Evolutionary conservation across 192 early-diverging fungal species (phyloP), one percentile per base, ranked within the genome.

Genomic region (Geosiphon pyriformis): DNA sequence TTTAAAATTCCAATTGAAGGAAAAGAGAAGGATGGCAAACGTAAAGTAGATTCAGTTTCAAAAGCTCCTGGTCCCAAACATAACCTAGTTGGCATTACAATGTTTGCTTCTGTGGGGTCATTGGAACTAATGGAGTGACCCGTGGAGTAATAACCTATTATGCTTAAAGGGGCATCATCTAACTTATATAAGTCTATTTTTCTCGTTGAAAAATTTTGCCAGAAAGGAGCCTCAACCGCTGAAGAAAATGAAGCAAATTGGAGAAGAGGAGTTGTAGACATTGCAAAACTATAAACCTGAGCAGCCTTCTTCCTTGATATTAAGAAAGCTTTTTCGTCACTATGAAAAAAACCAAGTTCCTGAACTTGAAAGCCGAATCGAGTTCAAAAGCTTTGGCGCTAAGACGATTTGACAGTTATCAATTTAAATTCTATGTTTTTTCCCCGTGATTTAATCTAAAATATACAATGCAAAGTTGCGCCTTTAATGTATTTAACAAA

Each of bases 191-290:
- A 74, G 74, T 96, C 85, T 65, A 98, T 86, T 77, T 98, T 98
- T 61, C 85, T 82, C 23, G 85, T 75, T 0, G 88, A 82, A 4
- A 98, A 80, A n/a, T 83, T 69, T 31, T 90, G 83, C 95, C 95
- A 98, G 70, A 98, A 96, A 22, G 92, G 81, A 1, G 92, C 85
- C 64, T 95, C 92, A 2, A 96, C 91, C 3, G 87, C 87, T 25
- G 90, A 93, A 25, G 73, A 75, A 73, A 94, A 93, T 11, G 91
- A 78, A 59, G 91, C 85, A 68, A 95, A 98, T 70, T 91, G 92
- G 6, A 98, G 75, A 34, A 90, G 49, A 25, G 71, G 54, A 31
- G 6, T n/a, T n/a, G n/a, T n/a, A n/a, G n/a, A n/a, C n/a, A n/a
- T n/a, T n/a, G n/a, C n/a, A n/a, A n/a, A n/a, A n/a, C n/a, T n/a